phyloP scores from a whole-genome alignment of 164 flowering plant species.

The Berberis vulgaris region DNA sequence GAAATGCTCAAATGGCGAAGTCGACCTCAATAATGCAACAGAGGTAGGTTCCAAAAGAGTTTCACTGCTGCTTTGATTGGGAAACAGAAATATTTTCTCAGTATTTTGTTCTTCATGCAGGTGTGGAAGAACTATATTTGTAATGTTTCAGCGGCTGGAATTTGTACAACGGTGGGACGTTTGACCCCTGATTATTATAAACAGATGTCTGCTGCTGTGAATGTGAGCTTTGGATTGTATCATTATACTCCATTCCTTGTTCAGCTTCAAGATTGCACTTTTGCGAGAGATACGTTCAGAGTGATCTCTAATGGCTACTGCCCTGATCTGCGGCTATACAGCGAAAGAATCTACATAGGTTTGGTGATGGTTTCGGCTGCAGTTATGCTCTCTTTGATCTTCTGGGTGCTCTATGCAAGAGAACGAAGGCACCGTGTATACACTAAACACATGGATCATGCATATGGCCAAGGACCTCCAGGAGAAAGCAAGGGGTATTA shows the following conservation, averaged over 20 bases:
- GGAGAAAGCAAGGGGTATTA: background rate
- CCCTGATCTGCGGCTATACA: constrained; percentile 51
- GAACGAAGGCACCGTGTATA: constrained; percentile 75
- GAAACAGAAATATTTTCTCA: background rate
- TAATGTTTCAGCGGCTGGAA: constrained; percentile 25
- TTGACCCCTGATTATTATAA: constrained; percentile 44
- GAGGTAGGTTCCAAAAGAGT: constrained; percentile 29
- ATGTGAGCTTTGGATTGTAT: constrained; percentile 61
- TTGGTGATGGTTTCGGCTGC: constrained; percentile 67
- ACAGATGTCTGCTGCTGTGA: constrained; percentile 54
- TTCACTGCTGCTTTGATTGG: background rate
- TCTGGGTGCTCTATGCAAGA: constrained; percentile 84
- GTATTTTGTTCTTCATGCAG: constrained; percentile 8
- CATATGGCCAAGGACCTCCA: background rate
- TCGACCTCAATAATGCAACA: constrained; percentile 40
- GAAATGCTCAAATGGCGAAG: constrained; percentile 42
- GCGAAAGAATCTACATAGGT: constrained; percentile 58
- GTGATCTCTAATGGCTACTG: constrained; percentile 34
- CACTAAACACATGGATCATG: constrained; percentile 19
- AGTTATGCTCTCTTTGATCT: constrained; percentile 76
- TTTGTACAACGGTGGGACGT: constrained; percentile 61
- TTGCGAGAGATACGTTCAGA: constrained; percentile 60
- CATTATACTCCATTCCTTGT: constrained; percentile 63
- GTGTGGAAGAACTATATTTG: constrained; percentile 30
- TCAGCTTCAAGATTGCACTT: constrained; percentile 58